Percentiles rank a stretch among this genome's conserved stretches.
Conservation (phyloP, 441 rosid species). For the Sinapis alba region DNA sequence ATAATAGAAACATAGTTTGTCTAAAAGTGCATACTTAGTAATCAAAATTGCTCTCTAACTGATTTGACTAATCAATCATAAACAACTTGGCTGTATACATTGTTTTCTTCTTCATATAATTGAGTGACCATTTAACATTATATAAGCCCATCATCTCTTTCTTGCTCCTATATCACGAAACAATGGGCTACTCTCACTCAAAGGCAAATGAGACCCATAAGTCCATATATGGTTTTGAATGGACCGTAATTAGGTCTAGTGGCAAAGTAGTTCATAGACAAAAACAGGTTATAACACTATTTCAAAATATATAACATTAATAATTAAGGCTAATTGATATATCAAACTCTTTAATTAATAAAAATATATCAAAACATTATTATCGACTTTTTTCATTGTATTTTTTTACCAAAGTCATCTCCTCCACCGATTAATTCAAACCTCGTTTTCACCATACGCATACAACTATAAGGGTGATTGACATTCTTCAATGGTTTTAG, state of each 20-base stretch:
- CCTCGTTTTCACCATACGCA: conserved; percentile 72
- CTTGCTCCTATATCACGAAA: not conserved
- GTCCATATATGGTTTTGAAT: not conserved
- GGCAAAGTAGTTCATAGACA: no score
- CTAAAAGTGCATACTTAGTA: not conserved
- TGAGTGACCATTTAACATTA: not conserved
- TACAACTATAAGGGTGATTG: conserved; percentile 77
- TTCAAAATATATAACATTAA: no score
- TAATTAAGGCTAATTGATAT: no score
- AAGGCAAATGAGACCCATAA: not conserved
- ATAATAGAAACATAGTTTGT: not conserved
- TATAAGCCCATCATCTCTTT: not conserved
- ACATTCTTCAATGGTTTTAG: not conserved
- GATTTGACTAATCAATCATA: not conserved
- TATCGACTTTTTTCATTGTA: not conserved
- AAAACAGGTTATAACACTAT: no score
- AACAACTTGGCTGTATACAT: not conserved
- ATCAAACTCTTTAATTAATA: no score
- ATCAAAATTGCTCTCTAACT: not conserved
- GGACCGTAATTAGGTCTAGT: not conserved
- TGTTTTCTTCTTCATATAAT: not conserved
- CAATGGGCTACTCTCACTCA: not conserved
- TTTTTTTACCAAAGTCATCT: conserved; percentile 40
- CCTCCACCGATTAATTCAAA: conserved; percentile 44
- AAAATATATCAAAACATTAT: no score